Evolutionary conservation across 78 protist species (phyloP).

Genomic region (Pigoraptor vietnamica): DNA sequence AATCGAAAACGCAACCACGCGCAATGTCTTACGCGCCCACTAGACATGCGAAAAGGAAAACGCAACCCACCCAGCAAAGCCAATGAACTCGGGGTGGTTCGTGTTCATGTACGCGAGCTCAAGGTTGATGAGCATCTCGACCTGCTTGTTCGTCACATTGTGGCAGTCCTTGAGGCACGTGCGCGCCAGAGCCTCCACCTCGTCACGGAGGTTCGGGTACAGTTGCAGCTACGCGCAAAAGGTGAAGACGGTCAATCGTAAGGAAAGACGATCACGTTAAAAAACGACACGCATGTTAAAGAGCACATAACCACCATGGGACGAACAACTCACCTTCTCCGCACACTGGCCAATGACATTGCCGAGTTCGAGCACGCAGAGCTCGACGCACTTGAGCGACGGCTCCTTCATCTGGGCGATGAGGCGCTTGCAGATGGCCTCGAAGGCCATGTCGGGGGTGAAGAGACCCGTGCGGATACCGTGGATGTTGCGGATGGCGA

Average conservation of each 20-base stretch:
- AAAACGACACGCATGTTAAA: too few species aligned
- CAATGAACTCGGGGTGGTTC: slow-evolving; percentile 70
- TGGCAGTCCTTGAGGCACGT: neutral
- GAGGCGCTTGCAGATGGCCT: slow-evolving; percentile 66
- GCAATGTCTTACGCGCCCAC: too few species aligned
- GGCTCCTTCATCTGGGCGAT: slow-evolving; percentile 73
- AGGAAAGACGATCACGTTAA: too few species aligned
- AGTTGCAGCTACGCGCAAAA: too few species aligned
- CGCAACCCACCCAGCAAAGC: slow-evolving; percentile 24
- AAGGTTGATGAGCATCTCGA: slow-evolving; percentile 6
- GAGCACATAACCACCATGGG: too few species aligned
- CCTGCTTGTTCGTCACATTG: neutral
- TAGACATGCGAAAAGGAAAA: too few species aligned
- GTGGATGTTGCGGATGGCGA: neutral
- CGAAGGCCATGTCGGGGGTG: slow-evolving; percentile 88
- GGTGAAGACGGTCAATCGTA: too few species aligned
- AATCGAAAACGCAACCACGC: too few species aligned
- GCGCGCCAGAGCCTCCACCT: neutral
- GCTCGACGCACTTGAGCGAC: slow-evolving; percentile 60
- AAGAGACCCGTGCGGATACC: slow-evolving; percentile 71
- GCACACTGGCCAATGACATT: slow-evolving; percentile 9
- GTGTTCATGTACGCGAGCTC: slow-evolving; percentile 77
- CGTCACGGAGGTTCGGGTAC: slow-evolving; percentile 12
- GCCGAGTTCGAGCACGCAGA: slow-evolving; percentile 76
- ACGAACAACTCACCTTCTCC: too few species aligned